Conservation (phyloP, 148 eudicot species). For the Agrostemma githago region DNA sequence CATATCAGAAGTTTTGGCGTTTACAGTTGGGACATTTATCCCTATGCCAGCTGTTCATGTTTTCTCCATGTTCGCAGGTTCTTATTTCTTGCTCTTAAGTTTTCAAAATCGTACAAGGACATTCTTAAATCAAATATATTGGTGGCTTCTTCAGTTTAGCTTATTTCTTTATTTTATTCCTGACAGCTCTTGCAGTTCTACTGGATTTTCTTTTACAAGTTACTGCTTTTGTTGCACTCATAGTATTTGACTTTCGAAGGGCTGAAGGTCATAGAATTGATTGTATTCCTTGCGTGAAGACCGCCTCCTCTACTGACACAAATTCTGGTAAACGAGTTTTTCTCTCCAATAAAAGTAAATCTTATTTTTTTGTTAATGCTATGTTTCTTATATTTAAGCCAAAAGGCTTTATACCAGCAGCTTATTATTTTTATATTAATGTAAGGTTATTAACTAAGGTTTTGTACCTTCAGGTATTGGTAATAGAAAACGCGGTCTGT, state of each 20-base stretch:
- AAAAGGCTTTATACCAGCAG: conserved; percentile 8
- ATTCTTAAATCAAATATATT: background rate
- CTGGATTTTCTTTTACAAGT: conserved; percentile 97
- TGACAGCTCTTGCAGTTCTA: conserved; percentile 87
- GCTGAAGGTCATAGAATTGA: conserved; percentile 86
- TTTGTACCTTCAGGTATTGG: conserved; percentile 42
- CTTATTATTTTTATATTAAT: background rate
- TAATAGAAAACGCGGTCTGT: conserved; percentile 62
- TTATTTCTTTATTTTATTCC: conserved; percentile 24
- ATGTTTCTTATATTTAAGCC: background rate
- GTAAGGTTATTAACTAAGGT: conserved; percentile 20
- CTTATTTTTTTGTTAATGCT: background rate
- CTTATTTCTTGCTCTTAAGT: conserved; percentile 12
- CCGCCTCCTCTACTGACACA: conserved; percentile 40
- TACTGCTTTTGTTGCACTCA: conserved; percentile 96
- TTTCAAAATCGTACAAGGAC: background rate
- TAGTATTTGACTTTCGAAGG: conserved; percentile 83
- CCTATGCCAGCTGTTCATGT: conserved; percentile 99
- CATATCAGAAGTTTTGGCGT: conserved; percentile 90
- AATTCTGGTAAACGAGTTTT: conserved; percentile 47
- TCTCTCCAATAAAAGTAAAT: background rate
- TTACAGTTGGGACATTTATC: conserved; percentile 97
- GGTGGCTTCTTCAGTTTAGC: conserved; percentile 6
- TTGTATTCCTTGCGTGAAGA: conserved; percentile 85
- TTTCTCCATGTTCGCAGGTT: conserved; percentile 99